Percentiles rank a stretch among this genome's conserved stretches.
Evolutionary conservation across 2,329 filamentous ascomycete species (phyloP).

Genomic region (Hymenoscyphus fraxineus): DNA sequence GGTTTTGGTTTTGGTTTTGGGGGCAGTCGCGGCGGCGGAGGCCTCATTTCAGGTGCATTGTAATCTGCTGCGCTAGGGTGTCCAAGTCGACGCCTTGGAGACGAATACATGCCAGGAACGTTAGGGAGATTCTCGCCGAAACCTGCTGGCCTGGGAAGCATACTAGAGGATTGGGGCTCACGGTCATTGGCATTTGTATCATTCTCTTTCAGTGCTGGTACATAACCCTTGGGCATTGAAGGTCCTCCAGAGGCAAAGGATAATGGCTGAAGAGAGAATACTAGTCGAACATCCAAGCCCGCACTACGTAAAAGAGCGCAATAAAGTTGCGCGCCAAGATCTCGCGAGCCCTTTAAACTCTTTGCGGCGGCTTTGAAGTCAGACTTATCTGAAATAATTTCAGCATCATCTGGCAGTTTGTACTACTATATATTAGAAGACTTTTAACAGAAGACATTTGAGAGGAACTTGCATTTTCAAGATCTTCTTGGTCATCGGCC

Average conservation of each 20-base stretch:
- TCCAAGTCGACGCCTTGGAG: constrained; percentile 32
- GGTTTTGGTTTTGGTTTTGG: constrained; percentile 36
- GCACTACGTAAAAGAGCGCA: constrained; percentile 80
- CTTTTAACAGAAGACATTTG: constrained; percentile 1
- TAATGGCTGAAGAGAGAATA: constrained; percentile 85
- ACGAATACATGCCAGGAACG: constrained; percentile 17
- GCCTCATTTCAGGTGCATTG: constrained; percentile 43
- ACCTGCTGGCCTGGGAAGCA: constrained; percentile 2
- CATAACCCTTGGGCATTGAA: constrained; percentile 35
- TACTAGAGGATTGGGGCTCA: constrained; percentile 12
- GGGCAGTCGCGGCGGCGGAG: constrained; percentile 36
- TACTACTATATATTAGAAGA: constrained; percentile 25
- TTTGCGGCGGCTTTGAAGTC: constrained; percentile 70
- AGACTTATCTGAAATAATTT: constrained; percentile 62
- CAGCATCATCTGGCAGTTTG: constrained; percentile 40
- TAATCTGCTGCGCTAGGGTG: constrained; percentile 47
- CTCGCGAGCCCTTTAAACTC: constrained; percentile 73
- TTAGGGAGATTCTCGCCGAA: constrained; percentile 13
- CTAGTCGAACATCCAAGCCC: constrained; percentile 76
- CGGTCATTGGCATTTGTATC: constrained; percentile 35
- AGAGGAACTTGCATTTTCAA: constrained; percentile 50
- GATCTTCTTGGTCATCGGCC: constrained; percentile 62
- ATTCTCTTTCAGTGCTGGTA: constrained; percentile 21
- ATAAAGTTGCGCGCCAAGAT: constrained; percentile 85
- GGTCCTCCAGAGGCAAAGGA: constrained; percentile 40